Evolutionary conservation across 371 early-diverging fungal species (phyloP).

Genomic region (Zopfochytrium polystomum): DNA sequence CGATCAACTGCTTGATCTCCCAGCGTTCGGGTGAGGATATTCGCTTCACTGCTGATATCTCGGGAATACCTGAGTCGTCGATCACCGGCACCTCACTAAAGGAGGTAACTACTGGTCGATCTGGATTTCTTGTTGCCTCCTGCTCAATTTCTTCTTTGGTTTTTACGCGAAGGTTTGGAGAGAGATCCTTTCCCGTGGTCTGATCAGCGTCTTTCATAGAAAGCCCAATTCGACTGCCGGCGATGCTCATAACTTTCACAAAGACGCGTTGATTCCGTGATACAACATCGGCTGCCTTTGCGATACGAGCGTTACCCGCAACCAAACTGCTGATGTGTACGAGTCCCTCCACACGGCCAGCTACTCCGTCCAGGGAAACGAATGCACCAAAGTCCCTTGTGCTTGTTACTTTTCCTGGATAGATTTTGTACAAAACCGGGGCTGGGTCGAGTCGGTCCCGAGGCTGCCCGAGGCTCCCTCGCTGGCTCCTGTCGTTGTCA

Average conservation of each 20-base stretch:
- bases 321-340: conserved; percentile 78
- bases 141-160: conserved; percentile 61
- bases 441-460: conserved; percentile 57
- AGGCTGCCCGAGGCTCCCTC: conserved; percentile 3
- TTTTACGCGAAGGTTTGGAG: conserved; percentile 46
- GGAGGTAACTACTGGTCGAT: conserved; percentile 52
- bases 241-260: conserved; percentile 90
- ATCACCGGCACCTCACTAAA: conserved; percentile 49
- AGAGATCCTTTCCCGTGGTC: conserved; percentile 79
- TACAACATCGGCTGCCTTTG: conserved; percentile 79
- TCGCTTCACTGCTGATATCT: conserved; percentile 68
- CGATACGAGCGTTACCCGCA: conserved; percentile 62
- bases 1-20: conserved; percentile 95
- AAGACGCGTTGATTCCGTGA: conserved; percentile 72
- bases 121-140: conserved; percentile 64
- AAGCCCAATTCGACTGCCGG: conserved; percentile 73
- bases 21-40: conserved; percentile 94
- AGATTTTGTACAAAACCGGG: conserved; percentile 88
- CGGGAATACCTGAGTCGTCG: conserved; percentile 58
- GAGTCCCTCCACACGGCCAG: conserved; percentile 73
- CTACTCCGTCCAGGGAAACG: conserved; percentile 78
- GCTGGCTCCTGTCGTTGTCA: conserved; percentile 19
- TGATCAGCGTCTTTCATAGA: conserved; percentile 96
- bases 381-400: conserved; percentile 91
- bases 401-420: conserved; percentile 72